phyloP scores from a whole-genome alignment of 164 flowering plant species.

The Kalanchoe fedtschenkoi region DNA sequence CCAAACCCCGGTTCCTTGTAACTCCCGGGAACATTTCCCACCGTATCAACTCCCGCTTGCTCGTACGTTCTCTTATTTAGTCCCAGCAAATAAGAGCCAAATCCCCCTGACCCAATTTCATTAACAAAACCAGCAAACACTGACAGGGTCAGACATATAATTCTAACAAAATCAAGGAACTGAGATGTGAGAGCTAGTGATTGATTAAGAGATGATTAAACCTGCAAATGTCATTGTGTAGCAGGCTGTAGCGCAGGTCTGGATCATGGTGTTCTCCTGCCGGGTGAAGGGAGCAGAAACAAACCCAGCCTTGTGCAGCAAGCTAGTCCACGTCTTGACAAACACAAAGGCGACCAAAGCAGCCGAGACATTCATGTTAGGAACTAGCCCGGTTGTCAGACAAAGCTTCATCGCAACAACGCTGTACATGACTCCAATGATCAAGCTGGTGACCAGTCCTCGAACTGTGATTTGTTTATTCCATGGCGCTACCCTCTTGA shows the following conservation, averaged over 20 bases:
- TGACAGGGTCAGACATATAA: background rate
- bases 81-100: slow-evolving; percentile 52
- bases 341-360: slow-evolving; percentile 52
- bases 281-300: slow-evolving; percentile 38
- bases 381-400: slow-evolving; percentile 61
- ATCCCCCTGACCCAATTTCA: slow-evolving; percentile 24
- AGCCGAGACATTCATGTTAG: slow-evolving; percentile 53
- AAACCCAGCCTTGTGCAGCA: slow-evolving; percentile 33
- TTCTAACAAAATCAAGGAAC: too few relatives aligned
- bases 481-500: slow-evolving; percentile 27
- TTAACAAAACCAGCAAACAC: background rate
- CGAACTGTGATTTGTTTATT: slow-evolving; percentile 37
- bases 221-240: slow-evolving; percentile 60
- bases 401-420: slow-evolving; percentile 53
- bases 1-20: slow-evolving; percentile 42
- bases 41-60: slow-evolving; percentile 43
- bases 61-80: slow-evolving; percentile 48
- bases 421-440: slow-evolving; percentile 48
- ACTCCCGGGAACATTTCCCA: slow-evolving; percentile 42
- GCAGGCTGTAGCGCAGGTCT: slow-evolving; percentile 64
- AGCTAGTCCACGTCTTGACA: slow-evolving; percentile 40
- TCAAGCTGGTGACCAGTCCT: slow-evolving; percentile 40
- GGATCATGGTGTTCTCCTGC: slow-evolving; percentile 54
- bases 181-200: background rate
- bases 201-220: too few relatives aligned